A percentile compares a stretch with the other conserved stretches of the same genome.
These are phyloP conservation scores for Eucalyptus camaldulensis DNA, from an alignment of 345 rosid species.

Conservation along the genomic window DNA sequence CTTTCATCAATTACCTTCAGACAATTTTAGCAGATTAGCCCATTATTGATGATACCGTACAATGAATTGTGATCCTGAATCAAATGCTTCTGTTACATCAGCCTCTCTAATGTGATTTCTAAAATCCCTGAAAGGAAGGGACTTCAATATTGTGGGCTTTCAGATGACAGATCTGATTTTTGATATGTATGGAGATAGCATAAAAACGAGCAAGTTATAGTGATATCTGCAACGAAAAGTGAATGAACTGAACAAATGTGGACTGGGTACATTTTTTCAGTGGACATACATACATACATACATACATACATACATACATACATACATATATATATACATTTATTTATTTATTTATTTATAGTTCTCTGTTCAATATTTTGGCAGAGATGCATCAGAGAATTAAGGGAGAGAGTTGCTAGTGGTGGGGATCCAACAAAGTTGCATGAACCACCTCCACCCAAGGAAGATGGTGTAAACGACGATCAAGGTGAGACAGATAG, in stretches of 20 bases:
- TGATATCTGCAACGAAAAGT: neutral
- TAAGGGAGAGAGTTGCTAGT: slow-evolving; percentile 72
- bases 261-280: neutral
- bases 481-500: slow-evolving; percentile 31
- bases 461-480: slow-evolving; percentile 8
- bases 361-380: neutral
- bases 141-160: neutral
- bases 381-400: slow-evolving; percentile 58
- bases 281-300: no score
- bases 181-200: neutral
- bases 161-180: neutral
- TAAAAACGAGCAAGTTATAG: neutral
- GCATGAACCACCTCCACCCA: slow-evolving; percentile 30
- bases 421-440: slow-evolving; percentile 81
- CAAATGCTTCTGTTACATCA: neutral
- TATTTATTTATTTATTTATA: neutral
- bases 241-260: neutral
- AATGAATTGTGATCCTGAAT: neutral
- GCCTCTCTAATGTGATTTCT: neutral
- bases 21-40: neutral
- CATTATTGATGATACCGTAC: neutral
- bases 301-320: accelerated
- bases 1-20: neutral
- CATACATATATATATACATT: accelerated
- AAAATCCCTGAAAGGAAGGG: neutral